Percentiles rank a stretch among this genome's conserved stretches.
Evolutionary conservation across 306 rosid genomes (phyloP).

Genomic region (Ochetophila trinervis): DNA sequence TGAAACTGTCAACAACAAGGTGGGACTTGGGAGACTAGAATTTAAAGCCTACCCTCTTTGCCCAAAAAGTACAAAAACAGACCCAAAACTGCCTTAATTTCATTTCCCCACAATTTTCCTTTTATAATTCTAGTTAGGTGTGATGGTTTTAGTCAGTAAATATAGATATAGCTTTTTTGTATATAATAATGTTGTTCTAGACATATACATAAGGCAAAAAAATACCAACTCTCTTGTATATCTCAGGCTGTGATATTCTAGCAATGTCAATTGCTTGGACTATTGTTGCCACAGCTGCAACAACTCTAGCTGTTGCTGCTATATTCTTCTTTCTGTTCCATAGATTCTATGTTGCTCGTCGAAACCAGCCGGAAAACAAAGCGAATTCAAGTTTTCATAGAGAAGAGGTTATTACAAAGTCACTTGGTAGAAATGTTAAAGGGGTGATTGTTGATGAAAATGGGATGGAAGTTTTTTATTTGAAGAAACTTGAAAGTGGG

Average conservation of each 20-base stretch:
- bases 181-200: too few species aligned
- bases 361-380: constrained; percentile 24
- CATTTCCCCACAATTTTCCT: constrained; percentile 3
- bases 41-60: not conserved
- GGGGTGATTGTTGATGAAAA: constrained; percentile 47
- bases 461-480: constrained; percentile 44
- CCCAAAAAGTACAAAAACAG: not conserved
- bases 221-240: not conserved
- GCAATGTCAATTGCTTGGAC: constrained; percentile 52
- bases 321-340: constrained; percentile 38
- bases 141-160: not conserved
- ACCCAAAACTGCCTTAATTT: not conserved
- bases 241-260: not conserved
- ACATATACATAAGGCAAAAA: not conserved
- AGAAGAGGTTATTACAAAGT: constrained; percentile 28
- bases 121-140: not conserved
- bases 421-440: constrained; percentile 40
- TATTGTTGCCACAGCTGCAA: constrained; percentile 51
- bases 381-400: constrained; percentile 29
- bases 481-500: constrained; percentile 44
- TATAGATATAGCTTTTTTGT: too few species aligned
- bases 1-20: constrained; percentile 40
- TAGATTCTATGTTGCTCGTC: constrained; percentile 27
- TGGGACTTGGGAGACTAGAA: constrained; percentile 2
- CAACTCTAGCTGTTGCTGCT: constrained; percentile 32